Conservation (phyloP, 768 basidiomycete genomes). For the Calocera viscosa region DNA sequence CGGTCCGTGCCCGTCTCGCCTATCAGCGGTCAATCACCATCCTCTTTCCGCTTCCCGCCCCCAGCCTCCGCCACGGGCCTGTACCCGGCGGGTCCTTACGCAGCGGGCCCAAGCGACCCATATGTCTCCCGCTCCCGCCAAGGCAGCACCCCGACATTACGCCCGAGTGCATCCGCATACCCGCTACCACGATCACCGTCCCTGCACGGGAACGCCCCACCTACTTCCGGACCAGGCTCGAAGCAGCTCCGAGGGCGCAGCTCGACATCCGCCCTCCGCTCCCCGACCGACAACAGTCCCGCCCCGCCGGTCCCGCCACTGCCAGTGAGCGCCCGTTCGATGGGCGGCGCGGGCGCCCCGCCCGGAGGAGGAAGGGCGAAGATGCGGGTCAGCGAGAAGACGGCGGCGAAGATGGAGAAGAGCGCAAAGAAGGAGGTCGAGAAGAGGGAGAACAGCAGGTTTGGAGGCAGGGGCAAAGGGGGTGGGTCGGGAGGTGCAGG, state of each 20-base stretch:
- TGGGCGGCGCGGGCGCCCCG: background rate
- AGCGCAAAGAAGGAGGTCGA: constrained; percentile 36
- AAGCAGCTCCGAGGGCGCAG: background rate
- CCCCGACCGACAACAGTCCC: background rate
- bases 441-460: constrained; percentile 46
- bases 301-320: background rate
- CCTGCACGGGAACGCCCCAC: background rate
- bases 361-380: background rate
- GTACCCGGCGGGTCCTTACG: too few species aligned
- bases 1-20: background rate
- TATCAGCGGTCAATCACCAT: background rate
- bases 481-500: background rate
- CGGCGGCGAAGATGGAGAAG: constrained; percentile 7
- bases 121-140: background rate
- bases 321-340: background rate
- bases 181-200: background rate
- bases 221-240: background rate
- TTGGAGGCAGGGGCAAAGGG: background rate
- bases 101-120: background rate
- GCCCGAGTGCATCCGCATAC: background rate
- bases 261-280: background rate
- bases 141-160: background rate
- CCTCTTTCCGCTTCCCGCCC: background rate
- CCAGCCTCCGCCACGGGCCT: background rate
- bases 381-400: background rate